A percentile compares a stretch with the other conserved stretches of the same genome.
Evolutionary conservation across 2,329 filamentous ascomycete species (phyloP).

Genomic region (Calonectria hawksworthii): DNA sequence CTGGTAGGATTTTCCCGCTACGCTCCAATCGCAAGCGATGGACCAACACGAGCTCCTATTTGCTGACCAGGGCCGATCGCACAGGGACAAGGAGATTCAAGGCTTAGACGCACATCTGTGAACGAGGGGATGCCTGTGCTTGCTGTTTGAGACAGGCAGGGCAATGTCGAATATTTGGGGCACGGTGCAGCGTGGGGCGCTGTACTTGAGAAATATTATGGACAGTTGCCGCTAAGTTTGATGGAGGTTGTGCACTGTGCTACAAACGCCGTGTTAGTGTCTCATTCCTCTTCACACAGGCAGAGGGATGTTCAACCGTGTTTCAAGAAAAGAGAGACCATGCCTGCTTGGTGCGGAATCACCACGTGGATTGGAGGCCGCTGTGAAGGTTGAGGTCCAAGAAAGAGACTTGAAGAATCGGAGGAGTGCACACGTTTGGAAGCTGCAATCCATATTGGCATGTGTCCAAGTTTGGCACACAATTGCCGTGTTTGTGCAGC

Average conservation of each 20-base stretch:
- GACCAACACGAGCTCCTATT: background rate
- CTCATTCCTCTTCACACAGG: constrained; percentile 7
- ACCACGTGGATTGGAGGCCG: constrained; percentile 18
- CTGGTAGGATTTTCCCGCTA: background rate
- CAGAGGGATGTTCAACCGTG: constrained; percentile 12
- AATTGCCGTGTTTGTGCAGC: background rate
- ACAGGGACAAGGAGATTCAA: background rate
- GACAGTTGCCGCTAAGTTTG: background rate
- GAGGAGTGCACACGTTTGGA: background rate
- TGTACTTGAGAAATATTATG: background rate
- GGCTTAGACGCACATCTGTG: constrained; percentile 1
- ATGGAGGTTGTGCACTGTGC: constrained; percentile 27
- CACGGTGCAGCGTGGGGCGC: constrained; percentile 2
- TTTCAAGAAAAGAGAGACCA: background rate
- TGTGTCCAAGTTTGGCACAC: background rate
- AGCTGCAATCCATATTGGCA: background rate
- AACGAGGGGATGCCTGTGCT: background rate
- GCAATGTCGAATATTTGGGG: constrained; percentile 9
- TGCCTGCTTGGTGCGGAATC: background rate
- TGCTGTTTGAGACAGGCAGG: constrained; percentile 4
- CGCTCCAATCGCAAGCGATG: background rate
- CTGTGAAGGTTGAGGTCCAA: background rate
- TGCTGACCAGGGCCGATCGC: background rate
- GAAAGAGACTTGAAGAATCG: background rate
- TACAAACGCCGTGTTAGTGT: constrained; percentile 19